Base-by-base conservation (phyloP, 306 rosid genomes). In the Cucurbita argyrosperma region DNA sequence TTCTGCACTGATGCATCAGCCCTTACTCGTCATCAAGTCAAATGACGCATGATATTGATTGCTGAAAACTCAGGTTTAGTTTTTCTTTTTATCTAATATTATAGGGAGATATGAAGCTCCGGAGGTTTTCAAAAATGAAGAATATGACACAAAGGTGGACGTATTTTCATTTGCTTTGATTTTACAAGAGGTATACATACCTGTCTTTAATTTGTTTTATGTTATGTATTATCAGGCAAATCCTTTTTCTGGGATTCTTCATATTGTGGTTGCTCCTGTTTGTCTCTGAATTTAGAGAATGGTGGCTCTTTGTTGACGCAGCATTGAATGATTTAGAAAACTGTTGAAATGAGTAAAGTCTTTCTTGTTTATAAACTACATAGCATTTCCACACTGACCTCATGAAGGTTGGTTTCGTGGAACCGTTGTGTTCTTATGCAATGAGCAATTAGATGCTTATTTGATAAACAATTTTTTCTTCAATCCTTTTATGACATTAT, bases 91-190 rank as follows among this genome's bases (percentile, higher is more conserved):
- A 30, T 30, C 35, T 30, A 30, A 30, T 30, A 30, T 30, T 30
- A 61, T 78, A 94, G 97, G 96, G 79, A 87, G 97, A 76, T 94
- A 94, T 72, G 80, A 87, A 71, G 97, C 97, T 81, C 98, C 97
- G 10, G 98, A 93, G 87, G 98, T 89, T 86, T 93, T 79, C 76
- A 84, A 71, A 77, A 82, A 78, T 30, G 89, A 84, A 84, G 96
- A 89, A 77, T 94, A 90, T 80, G 98, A 83, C 75, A 94, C 96
- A 18, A 94, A 94, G 86, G 96, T 86, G 77, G 98, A 94, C 80
- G 95, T 94, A 19, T 93, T 90, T 86, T 90, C 97, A 54, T 94
- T 94, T 82, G 96, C 92, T 59, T 79, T 90, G 74, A 90, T 94
- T 83, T 80, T 94, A 58, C 97, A 90, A 86, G 96, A 90, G 98